These are phyloP conservation scores for Silene latifolia DNA, from an alignment of 148 eudicot species.

Conservation along the genomic window DNA sequence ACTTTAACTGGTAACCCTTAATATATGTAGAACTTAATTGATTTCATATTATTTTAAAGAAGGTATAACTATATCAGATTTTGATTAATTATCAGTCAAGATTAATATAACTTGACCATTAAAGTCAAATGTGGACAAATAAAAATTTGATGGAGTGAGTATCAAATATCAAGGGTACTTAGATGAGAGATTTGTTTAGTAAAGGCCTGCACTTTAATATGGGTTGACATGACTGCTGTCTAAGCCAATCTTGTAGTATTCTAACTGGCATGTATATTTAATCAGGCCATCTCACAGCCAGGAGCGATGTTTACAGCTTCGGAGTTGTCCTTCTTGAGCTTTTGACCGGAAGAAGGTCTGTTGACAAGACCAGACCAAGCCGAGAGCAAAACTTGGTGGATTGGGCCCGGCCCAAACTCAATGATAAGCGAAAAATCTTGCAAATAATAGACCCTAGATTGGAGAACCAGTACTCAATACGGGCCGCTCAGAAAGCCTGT, in stretches of 20 bases:
- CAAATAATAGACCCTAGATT: slow-evolving; percentile 91
- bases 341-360: slow-evolving; percentile 84
- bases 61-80: too few relatives aligned
- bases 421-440: slow-evolving; percentile 77
- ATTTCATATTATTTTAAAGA: too few relatives aligned
- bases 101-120: too few relatives aligned
- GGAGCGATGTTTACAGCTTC: slow-evolving; percentile 97
- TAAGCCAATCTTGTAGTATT: neutral
- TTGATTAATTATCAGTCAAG: too few relatives aligned
- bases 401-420: slow-evolving; percentile 95
- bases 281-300: slow-evolving; percentile 93
- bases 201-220: neutral
- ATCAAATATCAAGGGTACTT: too few relatives aligned
- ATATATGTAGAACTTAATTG: too few relatives aligned
- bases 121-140: too few relatives aligned
- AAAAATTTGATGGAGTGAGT: too few relatives aligned
- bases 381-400: slow-evolving; percentile 92
- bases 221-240: neutral
- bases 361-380: slow-evolving; percentile 90
- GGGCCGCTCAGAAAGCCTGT: slow-evolving; percentile 97
- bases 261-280: slow-evolving; percentile 18
- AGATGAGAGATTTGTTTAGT: too few relatives aligned
- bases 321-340: slow-evolving; percentile 95
- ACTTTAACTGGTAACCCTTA: neutral
- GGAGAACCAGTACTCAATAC: slow-evolving; percentile 76